These are phyloP conservation scores for Nannochloris sp. DNA, from an alignment of 139 green algal species.

Conservation along the genomic window DNA sequence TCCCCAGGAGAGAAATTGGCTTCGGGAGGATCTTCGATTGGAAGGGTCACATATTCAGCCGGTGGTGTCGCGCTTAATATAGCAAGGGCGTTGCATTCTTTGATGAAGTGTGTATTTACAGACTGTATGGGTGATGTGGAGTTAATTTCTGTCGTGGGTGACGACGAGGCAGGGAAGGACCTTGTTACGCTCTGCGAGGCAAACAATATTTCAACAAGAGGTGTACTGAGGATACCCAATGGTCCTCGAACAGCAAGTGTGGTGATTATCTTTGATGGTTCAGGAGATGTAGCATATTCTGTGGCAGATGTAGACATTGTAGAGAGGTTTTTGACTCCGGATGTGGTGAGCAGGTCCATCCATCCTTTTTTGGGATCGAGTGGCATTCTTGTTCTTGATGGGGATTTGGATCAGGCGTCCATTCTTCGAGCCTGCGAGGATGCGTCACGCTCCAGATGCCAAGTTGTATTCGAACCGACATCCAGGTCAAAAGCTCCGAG, in stretches of 20 bases:
- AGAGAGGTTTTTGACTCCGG: background rate
- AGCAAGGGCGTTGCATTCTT: too few species aligned
- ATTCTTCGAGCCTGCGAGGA: conserved; percentile 1
- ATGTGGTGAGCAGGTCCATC: background rate
- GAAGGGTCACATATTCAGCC: too few species aligned
- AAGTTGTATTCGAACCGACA: background rate
- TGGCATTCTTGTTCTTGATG: conserved; percentile 9
- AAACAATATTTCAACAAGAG: conserved; percentile 5
- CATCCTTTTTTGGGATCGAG: background rate
- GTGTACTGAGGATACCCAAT: conserved; percentile 11
- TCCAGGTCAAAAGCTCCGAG: too few species aligned
- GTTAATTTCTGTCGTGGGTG: too few species aligned
- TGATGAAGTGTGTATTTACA: too few species aligned
- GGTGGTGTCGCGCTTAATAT: too few species aligned
- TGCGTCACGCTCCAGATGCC: background rate
- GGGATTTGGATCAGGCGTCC: background rate
- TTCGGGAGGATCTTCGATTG: too few species aligned
- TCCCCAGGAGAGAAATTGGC: too few species aligned
- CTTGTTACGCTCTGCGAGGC: conserved; percentile 22
- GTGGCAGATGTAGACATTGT: conserved; percentile 47
- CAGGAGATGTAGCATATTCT: conserved; percentile 49
- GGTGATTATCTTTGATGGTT: conserved; percentile 13
- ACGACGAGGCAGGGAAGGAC: conserved; percentile 27
- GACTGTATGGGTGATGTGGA: too few species aligned
- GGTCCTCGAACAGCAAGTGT: conserved; percentile 13